phyloP scores from a whole-genome alignment of 208 protist genomes.

The Trypanosoma theileri region DNA sequence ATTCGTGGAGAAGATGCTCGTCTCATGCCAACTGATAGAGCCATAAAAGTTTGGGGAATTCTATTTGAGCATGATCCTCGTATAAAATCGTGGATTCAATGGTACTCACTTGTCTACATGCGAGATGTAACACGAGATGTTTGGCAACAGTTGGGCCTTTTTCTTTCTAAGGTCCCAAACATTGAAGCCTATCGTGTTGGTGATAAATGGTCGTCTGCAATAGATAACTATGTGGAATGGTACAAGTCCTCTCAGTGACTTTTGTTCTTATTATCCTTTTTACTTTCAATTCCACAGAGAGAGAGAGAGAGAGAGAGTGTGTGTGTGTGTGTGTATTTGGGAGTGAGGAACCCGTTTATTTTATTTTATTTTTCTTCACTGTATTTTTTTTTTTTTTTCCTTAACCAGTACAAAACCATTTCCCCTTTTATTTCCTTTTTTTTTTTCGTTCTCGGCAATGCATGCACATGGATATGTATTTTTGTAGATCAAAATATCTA shows the following conservation, averaged over 20 bases:
- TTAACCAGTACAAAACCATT: no score
- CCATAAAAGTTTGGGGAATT: slow-evolving; percentile 60
- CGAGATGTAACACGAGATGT: slow-evolving; percentile 72
- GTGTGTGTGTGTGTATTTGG: no score
- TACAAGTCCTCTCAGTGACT: slow-evolving; percentile 13
- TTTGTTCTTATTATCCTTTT: slow-evolving; percentile 1
- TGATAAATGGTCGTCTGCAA: slow-evolving; percentile 51
- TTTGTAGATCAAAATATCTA: no score
- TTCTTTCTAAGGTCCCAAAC: slow-evolving; percentile 33
- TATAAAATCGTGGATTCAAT: slow-evolving; percentile 49
- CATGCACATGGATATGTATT: no score
- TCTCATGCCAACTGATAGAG: slow-evolving; percentile 46
- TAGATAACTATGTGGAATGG: slow-evolving; percentile 74
- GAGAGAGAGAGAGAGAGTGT: no score
- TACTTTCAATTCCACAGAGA: neutral
- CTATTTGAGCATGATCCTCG: slow-evolving; percentile 44
- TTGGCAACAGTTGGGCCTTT: slow-evolving; percentile 69
- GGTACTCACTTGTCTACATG: slow-evolving; percentile 42
- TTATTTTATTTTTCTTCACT: no score
- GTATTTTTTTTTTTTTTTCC: no score
- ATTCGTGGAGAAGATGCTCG: slow-evolving; percentile 77
- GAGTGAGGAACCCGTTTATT: no score
- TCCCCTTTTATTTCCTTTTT: no score
- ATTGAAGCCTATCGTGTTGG: slow-evolving; percentile 19
- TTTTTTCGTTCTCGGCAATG: no score